A percentile compares a stretch with the other conserved stretches of the same genome.
phyloP scores from a whole-genome alignment of 2,329 filamentous ascomycete genomes.

The Sporothrix luriei region DNA sequence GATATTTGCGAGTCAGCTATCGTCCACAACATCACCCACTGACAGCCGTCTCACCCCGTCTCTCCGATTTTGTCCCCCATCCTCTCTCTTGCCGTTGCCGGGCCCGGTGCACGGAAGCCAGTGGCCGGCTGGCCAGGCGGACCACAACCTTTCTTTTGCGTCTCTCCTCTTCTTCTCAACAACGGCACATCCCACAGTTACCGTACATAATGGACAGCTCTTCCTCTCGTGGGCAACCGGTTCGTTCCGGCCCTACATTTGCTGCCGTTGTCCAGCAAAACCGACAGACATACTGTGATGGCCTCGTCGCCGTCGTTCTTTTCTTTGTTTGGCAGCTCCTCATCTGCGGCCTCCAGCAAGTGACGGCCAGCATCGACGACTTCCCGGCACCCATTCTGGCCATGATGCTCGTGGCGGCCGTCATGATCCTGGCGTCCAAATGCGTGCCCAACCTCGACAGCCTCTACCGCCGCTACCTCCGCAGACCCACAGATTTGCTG shows the following conservation, averaged over 20 bases:
- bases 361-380: slow-evolving; percentile 42
- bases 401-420: slow-evolving; percentile 48
- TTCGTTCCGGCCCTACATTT: background rate
- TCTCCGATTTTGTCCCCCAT: background rate
- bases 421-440: slow-evolving; percentile 41
- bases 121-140: slow-evolving; percentile 29
- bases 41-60: too few relatives aligned
- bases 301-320: slow-evolving; percentile 45
- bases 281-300: slow-evolving; percentile 33
- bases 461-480: slow-evolving; percentile 38
- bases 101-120: slow-evolving; percentile 29
- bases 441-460: slow-evolving; percentile 37
- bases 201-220: background rate
- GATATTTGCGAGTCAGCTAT: background rate
- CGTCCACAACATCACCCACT: background rate
- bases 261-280: background rate
- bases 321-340: slow-evolving; percentile 50
- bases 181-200: background rate
- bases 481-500: slow-evolving; percentile 50
- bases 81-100: slow-evolving; percentile 12
- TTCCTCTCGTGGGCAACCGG: background rate
- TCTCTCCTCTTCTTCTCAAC: background rate
- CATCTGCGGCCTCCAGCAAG: slow-evolving; percentile 49
- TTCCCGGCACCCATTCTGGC: slow-evolving; percentile 54
- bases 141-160: background rate